Conservation (phyloP, 2,329 filamentous ascomycete species). For the Colletotrichum tamarilloi region DNA sequence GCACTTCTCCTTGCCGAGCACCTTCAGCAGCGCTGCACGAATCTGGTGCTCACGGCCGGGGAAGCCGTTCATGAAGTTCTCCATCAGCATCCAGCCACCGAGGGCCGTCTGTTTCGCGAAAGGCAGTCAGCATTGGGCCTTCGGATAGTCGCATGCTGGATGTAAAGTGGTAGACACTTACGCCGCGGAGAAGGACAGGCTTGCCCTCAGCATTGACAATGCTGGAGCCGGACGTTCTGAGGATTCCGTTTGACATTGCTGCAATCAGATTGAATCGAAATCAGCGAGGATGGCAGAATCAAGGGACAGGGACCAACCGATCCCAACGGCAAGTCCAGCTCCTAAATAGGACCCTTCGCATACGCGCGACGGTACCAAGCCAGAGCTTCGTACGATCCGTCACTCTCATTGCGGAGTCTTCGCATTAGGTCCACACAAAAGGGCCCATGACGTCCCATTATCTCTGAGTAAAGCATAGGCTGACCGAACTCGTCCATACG, state of each 20-base stretch:
- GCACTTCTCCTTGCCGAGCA: conserved; percentile 66
- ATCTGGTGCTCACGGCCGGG: conserved; percentile 68
- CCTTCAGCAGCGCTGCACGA: conserved; percentile 62
- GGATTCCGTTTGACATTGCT: conserved; percentile 20
- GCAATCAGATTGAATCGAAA: not conserved
- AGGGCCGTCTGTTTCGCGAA: conserved; percentile 39
- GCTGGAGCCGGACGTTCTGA: conserved; percentile 29
- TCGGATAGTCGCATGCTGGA: too few species aligned
- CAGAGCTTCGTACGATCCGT: not conserved
- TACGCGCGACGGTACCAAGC: not conserved
- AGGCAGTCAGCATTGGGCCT: not conserved
- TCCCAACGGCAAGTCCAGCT: not conserved
- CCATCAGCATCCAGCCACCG: conserved; percentile 56
- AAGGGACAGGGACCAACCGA: not conserved
- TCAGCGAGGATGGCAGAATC: not conserved
- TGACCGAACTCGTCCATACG: not conserved
- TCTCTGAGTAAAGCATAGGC: not conserved
- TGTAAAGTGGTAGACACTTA: not conserved
- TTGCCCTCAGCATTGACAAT: conserved; percentile 58
- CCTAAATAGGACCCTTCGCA: conserved; percentile 17
- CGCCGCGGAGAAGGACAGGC: conserved; percentile 54
- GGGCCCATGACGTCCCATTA: conserved; percentile 3
- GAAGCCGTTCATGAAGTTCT: conserved; percentile 74
- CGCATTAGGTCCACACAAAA: conserved; percentile 8
- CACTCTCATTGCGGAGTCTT: not conserved